Evolutionary conservation across 768 basidiomycete genomes (phyloP), one percentile per base, ranked within the genome.

Genomic region (Rhizopogon vinicolor): DNA sequence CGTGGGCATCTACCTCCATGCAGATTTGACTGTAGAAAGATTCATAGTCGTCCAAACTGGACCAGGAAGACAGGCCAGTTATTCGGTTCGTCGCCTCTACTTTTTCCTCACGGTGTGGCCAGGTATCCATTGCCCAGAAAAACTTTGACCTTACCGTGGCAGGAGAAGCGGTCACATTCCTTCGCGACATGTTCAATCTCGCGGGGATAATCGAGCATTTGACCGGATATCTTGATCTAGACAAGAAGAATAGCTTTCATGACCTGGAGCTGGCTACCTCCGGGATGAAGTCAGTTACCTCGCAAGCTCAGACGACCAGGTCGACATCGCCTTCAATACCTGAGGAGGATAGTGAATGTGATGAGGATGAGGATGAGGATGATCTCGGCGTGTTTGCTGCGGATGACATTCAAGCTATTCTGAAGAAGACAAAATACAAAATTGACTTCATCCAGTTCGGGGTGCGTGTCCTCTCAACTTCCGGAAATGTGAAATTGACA

Each of bases 1-100:
- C 1, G 56, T 63, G 13, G 57, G 46, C 5, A 37, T 63, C 10
- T 57, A 58, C 41, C 13, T 63, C 1, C 33, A 28, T 18, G 37
- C 16, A 9, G 5, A 42, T 1, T 41, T 63, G 52, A 31, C 29
- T 35, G 59, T 7, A 0, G 54, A 52, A 25, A 39, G 58, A 2
- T 60, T 55, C 35, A 44, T 63, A 2, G 22, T 52, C 7, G 29
- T 43, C 33, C 40, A 63, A 25, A 37, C 43, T 5, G 55, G 22
- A 13, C 19, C 9, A 7, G 40, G 25, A 16, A 43, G 19, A 14
- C 19, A 31, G 12, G 7, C 43, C 14, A 14, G 13, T 41, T 14
- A 3, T 49, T 60, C 35, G 6, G 35, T 56, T n/a, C 40, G 6
- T 41, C 8, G 5, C 37, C 7, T 18, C 7, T 9, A 22, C 1